These are phyloP conservation scores for Colletotrichum melonis DNA, from an alignment of 2,329 filamentous ascomycete species.

Conservation along the genomic window DNA sequence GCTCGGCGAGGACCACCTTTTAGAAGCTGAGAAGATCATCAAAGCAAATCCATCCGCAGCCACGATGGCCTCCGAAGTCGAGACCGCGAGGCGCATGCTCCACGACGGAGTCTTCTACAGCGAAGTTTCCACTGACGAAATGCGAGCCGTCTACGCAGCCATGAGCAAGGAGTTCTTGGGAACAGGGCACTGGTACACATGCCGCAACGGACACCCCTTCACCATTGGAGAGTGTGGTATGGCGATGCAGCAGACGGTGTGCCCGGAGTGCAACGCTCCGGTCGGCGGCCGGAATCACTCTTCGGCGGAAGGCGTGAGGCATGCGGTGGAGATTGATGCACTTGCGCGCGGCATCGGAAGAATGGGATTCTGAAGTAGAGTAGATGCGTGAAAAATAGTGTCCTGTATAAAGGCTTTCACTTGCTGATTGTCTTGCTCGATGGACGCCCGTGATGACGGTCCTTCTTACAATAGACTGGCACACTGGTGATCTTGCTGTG, in stretches of 20 bases:
- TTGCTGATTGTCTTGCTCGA: no score
- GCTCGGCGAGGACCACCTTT: conserved; percentile 36
- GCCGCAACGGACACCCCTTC: conserved; percentile 68
- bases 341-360: conserved; percentile 27
- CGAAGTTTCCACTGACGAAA: conserved; percentile 61
- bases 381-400: neutral
- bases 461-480: no score
- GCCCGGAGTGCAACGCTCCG: conserved; percentile 69
- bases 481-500: no score
- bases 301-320: conserved; percentile 61
- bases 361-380: neutral
- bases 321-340: conserved; percentile 60
- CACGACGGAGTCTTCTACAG: conserved; percentile 56
- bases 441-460: no score
- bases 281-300: conserved; percentile 67
- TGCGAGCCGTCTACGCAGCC: conserved; percentile 59
- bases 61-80: conserved; percentile 56
- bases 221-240: conserved; percentile 75
- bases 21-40: conserved; percentile 37
- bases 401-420: no score
- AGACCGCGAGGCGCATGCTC: conserved; percentile 58
- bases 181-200: conserved; percentile 73
- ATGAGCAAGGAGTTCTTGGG: conserved; percentile 63
- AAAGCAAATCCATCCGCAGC: conserved; percentile 41
- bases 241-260: conserved; percentile 70